Evolutionary conservation across 1,139 yeast species (phyloP), one percentile per base, ranked within the genome.

Genomic region (Taiozyma onychis): DNA sequence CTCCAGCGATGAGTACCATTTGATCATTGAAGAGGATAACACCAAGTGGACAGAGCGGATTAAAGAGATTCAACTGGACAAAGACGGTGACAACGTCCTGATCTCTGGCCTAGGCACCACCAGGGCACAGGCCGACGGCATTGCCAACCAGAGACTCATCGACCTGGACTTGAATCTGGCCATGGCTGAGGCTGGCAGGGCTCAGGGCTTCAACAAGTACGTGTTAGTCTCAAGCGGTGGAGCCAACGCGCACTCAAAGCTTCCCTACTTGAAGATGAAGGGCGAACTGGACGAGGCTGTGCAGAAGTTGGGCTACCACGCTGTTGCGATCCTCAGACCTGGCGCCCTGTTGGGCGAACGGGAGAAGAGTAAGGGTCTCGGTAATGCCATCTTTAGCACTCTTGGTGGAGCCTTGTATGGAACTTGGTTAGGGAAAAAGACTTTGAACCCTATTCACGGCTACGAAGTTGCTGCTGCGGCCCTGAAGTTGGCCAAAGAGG

Each of bases 41-140:
- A 3, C n/a, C 4, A 22, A 13, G 4, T 82, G 86, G 85, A 64
- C 65, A 2, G 44, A 55, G 45, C 41, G 57, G 49, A 49, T 66
- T 32, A 39, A 35, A 14, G 44, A 48, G 39, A 39, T 48, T 9
- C 24, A 45, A 41, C 22, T 45, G 48, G 24, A 37, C 8, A 11
- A 9, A 13, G 14, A 24, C 10, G 43, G 14, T 10, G 3, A 39
- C 18, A 22, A 22, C 14, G 43, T 39, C n/a, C 14, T 80, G 51
- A 77, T 83, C 55, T 78, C 88, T 2, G 80, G 83, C 0, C 76
- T 88, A 58, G 95, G 90, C n/a, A 85, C 96, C 16, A 88, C 95
- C 1, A 73, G 77, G 48, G 83, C 78, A 1, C 74, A 69, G 18
- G 95, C 90, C 4, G 93, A 93, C n/a, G 72, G 83, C 1, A 71